Base-by-base conservation (phyloP, 2,329 filamentous ascomycete genomes). In the Calonectria honghensis region DNA sequence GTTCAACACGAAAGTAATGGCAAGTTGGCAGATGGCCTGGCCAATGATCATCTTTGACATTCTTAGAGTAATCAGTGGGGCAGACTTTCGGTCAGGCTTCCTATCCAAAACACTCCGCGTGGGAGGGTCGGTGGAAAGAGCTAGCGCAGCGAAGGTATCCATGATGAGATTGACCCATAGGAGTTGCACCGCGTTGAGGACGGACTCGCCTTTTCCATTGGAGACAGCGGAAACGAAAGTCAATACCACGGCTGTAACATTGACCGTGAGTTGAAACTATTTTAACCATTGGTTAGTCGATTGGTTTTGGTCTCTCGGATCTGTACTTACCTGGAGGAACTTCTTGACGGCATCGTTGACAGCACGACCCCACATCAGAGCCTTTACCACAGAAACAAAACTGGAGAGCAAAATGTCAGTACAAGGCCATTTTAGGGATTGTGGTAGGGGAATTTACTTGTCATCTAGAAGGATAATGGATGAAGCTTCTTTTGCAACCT, bases 11-110 rank as follows among this genome's bases (percentile, higher is more conserved):
- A 93, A 89, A 2, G 90, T 91, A 59, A 92, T 87, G 31, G 85
- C 84, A 9, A 93, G 88, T 80, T 93, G 91, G 81, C 89, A 92
- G 73, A 93, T 88, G 29, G 90, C 87, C 79, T 93, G 91, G 2
- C 91, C 91, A 48, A 89, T 86, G 70, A 93, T 92, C 88, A 93
- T 92, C 85, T 93, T 93, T 88, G 90, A 91, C 91, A 93, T 93
- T 27, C 77, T 69, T 45, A 80, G 96, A 0, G 94, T 95, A 80
- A 96, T 95, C 9, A 96, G 87, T 1, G 94, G 90, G 2, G 93
- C 93, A 69, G 90, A 93, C 83, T 96, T 96, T 14, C 85, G 83
- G 75, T 89, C 87, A 2, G 88, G 88, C 48, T 83, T 82, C 51
- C 92, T 88, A 76, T 93, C 84, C n/a, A 93, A 88, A 64, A 93